Conservation (phyloP, 345 rosid genomes). For the Rhizophora apiculata region DNA sequence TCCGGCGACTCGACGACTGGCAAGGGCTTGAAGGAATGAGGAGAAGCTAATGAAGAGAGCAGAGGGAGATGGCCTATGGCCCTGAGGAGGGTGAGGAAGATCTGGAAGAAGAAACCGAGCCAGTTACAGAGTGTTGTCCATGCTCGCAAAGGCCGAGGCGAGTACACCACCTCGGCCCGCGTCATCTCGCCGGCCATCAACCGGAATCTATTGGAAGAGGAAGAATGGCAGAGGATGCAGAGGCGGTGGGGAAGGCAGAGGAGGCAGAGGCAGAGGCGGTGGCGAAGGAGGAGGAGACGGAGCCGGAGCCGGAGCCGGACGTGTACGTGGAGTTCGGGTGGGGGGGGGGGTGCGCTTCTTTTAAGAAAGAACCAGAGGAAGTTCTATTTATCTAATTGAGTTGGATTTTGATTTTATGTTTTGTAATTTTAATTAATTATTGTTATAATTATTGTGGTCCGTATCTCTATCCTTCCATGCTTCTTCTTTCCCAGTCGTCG, state of each 20-base stretch:
- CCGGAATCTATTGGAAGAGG: no score
- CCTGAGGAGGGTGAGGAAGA: slow-evolving; percentile 66
- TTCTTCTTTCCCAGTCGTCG: no score
- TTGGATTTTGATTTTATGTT: no score
- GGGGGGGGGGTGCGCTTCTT: background rate
- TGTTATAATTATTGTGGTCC: no score
- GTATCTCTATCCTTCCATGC: no score
- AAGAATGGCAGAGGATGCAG: background rate
- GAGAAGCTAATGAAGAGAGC: slow-evolving; percentile 50
- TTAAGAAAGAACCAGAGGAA: no score
- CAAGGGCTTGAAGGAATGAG: slow-evolving; percentile 66
- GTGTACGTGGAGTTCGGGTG: background rate
- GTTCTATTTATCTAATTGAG: no score
- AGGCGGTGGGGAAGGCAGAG: no score
- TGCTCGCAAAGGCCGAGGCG: slow-evolving; percentile 56
- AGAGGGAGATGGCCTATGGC: slow-evolving; percentile 67
- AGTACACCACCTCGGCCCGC: slow-evolving; percentile 70
- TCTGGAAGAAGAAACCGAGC: slow-evolving; percentile 79
- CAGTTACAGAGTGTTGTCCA: slow-evolving; percentile 77
- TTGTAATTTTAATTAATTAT: no score
- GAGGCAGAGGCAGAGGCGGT: slow-evolving; percentile 11
- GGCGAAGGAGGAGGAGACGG: background rate
- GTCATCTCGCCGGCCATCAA: slow-evolving; percentile 90
- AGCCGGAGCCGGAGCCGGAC: background rate
- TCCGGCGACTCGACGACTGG: slow-evolving; percentile 69